Evolutionary conservation across 2,329 filamentous ascomycete species (phyloP), one percentile per base, ranked within the genome.

Genomic region (Cordyceps tenuipes): DNA sequence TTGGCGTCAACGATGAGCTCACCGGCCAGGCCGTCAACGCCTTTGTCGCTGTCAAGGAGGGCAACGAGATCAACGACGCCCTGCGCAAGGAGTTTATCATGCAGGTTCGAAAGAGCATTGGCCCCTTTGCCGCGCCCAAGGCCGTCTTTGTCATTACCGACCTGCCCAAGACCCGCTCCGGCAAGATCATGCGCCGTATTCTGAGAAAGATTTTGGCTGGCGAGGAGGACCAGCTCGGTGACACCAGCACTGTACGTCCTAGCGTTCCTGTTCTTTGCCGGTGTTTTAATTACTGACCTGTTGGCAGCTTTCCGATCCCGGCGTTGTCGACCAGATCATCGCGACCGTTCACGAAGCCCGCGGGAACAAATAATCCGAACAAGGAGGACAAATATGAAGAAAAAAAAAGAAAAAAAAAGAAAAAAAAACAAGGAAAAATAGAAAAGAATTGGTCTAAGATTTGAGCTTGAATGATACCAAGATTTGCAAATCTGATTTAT

Each of bases 171-270:
- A 99, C 94, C 43, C 84, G 94, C 67, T 96, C 90, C 67, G 94
- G 94, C 66, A 99, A 99, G 88, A 99, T 99, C 71, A 99, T 99
- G 94, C 85, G 94, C 64, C 87, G 94, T 65, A 96, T 99, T 71
- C 77, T 99, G 79, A 84, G 94, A 69, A 99, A 99, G 90, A 96
- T 99, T 70, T 77, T 99, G 67, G 92, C 92, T 17, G 93, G 93
- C 41, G 94, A 99, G 79, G 93, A 97, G 76, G 94, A 99, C 73
- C 92, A 96, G 76, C 81, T 99, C 58, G 94, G 94, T 68, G 94
- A 99, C 71, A 95, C 82, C 41, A 90, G 89, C 21, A 97, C 94
- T 66, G 90, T 95, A 81, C 79, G 88, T 79, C 62, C 50, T 39
- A 34, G 23, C 58, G 53, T 62, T 62, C 50, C 53, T 23, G 6